Evolutionary conservation across 257 asterid species (phyloP).

Genomic region (Ocimum tenuiflorum): DNA sequence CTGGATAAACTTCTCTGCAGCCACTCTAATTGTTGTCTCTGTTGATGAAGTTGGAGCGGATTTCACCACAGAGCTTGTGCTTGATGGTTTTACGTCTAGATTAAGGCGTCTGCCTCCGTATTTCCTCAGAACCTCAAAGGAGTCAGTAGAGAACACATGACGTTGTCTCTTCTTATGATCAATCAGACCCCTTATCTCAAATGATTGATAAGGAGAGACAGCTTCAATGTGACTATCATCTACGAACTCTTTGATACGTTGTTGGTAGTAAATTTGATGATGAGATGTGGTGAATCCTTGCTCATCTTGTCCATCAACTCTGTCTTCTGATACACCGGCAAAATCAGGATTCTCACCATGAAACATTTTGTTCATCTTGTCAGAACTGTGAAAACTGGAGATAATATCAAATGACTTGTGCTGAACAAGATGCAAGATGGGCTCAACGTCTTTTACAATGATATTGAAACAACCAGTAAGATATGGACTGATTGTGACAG

Average conservation of each 20-base stretch:
- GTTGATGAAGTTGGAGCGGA: background rate
- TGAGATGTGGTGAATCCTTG: background rate
- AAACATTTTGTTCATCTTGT: too few relatives aligned
- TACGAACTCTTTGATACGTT: background rate
- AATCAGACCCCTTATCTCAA: too few relatives aligned
- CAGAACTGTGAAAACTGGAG: background rate
- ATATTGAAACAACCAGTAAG: background rate
- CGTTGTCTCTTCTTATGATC: background rate
- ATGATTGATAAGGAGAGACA: too few relatives aligned
- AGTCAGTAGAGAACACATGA: background rate
- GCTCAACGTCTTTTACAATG: background rate
- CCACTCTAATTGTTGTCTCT: conserved; percentile 26
- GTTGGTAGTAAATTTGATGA: background rate
- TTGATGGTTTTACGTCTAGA: too few relatives aligned
- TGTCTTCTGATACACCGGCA: background rate
- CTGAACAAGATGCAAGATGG: background rate
- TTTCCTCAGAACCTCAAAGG: conserved; percentile 13
- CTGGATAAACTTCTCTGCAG: conserved; percentile 35
- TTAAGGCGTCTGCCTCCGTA: background rate
- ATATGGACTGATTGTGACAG: background rate
- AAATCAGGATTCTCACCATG: too few relatives aligned
- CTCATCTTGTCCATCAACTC: background rate
- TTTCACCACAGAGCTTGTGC: background rate
- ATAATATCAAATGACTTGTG: background rate
- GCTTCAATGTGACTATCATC: too few relatives aligned